Evolutionary conservation across 2,329 filamentous ascomycete genomes (phyloP).

Genomic region (Stagonosporopsis chrysanthemi): DNA sequence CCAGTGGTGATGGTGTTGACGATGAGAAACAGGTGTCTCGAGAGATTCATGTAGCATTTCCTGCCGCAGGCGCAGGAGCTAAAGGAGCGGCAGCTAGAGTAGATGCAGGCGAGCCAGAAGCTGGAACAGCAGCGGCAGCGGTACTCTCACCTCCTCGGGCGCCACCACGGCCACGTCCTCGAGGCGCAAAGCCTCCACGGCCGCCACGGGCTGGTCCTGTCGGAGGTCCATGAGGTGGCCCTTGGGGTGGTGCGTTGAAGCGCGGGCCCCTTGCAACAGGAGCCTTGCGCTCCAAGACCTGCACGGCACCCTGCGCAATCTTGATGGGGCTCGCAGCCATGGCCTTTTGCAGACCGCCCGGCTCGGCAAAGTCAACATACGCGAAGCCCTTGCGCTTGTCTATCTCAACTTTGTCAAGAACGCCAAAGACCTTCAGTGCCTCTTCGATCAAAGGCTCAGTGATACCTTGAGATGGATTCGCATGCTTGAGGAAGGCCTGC

Average conservation of each 20-base stretch:
- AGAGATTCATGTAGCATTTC: conserved; percentile 7
- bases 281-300: conserved; percentile 83
- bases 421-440: conserved; percentile 76
- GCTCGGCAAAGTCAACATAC: conserved; percentile 85
- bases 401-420: conserved; percentile 82
- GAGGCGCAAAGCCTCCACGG: conserved; percentile 43
- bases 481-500: conserved; percentile 64
- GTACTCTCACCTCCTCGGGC: conserved; percentile 41
- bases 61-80: not conserved
- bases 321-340: conserved; percentile 81
- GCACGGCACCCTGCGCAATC: conserved; percentile 84
- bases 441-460: conserved; percentile 81
- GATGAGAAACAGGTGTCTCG: not conserved
- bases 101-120: conserved; percentile 1
- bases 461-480: conserved; percentile 87
- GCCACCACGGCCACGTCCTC: conserved; percentile 46
- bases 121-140: conserved; percentile 17
- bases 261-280: conserved; percentile 42
- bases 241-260: conserved; percentile 38
- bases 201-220: conserved; percentile 41
- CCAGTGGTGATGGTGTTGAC: not conserved
- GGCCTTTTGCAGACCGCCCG: conserved; percentile 76
- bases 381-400: conserved; percentile 95
- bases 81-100: not conserved
- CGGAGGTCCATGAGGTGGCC: conserved; percentile 36